Base-by-base conservation (phyloP, 2,329 filamentous ascomycete genomes). In the Claviceps sp. region DNA sequence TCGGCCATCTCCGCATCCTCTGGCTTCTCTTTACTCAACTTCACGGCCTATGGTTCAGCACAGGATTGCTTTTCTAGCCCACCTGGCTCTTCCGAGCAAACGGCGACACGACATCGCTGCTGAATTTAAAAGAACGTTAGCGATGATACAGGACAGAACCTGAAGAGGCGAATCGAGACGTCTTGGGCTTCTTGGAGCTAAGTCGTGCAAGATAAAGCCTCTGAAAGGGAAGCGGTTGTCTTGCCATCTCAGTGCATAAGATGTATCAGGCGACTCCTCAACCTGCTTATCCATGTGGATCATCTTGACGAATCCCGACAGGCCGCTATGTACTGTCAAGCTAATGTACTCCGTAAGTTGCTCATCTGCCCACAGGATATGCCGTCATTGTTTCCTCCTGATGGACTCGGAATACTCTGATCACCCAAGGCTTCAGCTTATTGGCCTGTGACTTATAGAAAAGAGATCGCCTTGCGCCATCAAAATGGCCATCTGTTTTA, bases 171-270 rank as follows among this genome's bases (percentile, higher is more conserved):
- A 46, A 34, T 49, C 47, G 49, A 24, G 24, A 24, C 5, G 24
- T 24, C 38, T 5, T 20, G 51, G 24, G 47, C 37, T 24, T 26
- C 2, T 38, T 30, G 37, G 16, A 48, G 37, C 37, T 40, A 48
- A 38, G 5, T 6, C 24, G 24, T 24, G 22, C 30, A 37, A 44
- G 24, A 52, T 49, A 52, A 49, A 54, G 54, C 56, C 54, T 53
- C 51, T 57, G 50, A 50, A 53, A 51, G 56, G 57, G 54, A 52
- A 57, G 47, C 52, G 34, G 37, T 7, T 24, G 24, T 24, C 24
- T 26, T 55, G 44, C 51, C 43, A 30, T 47, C 55, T 45, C 52
- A 54, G 53, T 55, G 52, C 52, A 24, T 24, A 24, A 24, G 24
- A 24, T 54, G 51, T 57, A 53, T 49, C 54, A 44, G 47, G 50